Conservation (phyloP, 805 yeast species). For the Ogataea philodendri region DNA sequence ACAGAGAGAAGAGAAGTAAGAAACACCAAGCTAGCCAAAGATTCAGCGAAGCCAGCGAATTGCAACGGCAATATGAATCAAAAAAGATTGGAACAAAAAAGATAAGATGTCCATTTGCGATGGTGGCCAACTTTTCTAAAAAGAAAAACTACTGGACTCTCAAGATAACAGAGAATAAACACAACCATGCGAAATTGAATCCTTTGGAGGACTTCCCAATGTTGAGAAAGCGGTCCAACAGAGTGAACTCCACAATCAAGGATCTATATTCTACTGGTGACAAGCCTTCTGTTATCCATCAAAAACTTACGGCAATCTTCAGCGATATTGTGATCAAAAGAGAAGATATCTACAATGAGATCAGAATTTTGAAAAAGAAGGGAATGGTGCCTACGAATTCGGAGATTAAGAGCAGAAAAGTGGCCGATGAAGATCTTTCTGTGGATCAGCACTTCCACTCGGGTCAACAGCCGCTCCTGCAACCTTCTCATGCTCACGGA, state of each 20-base stretch:
- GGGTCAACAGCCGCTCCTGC: conserved; percentile 16
- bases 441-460: conserved; percentile 17
- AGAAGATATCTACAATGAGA: conserved; percentile 58
- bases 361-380: conserved; percentile 53
- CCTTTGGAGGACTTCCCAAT: conserved; percentile 56
- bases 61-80: conserved; percentile 19
- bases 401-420: conserved; percentile 29
- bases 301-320: conserved; percentile 48
- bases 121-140: conserved; percentile 55
- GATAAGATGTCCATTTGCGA: conserved; percentile 56
- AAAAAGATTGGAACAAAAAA: conserved; percentile 44
- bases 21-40: conserved; percentile 24
- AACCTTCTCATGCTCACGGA: conserved; percentile 11
- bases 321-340: conserved; percentile 54
- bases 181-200: conserved; percentile 57
- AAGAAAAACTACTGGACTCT: conserved; percentile 50
- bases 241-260: conserved; percentile 49
- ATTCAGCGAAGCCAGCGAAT: conserved; percentile 23
- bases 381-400: conserved; percentile 32
- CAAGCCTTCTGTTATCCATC: conserved; percentile 53
- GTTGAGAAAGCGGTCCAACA: conserved; percentile 52
- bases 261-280: conserved; percentile 54
- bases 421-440: conserved; percentile 24
- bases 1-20: conserved; percentile 46
- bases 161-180: conserved; percentile 53